phyloP scores from a whole-genome alignment of 192 early-diverging fungal genomes.

The Mortierella hygrophila region DNA sequence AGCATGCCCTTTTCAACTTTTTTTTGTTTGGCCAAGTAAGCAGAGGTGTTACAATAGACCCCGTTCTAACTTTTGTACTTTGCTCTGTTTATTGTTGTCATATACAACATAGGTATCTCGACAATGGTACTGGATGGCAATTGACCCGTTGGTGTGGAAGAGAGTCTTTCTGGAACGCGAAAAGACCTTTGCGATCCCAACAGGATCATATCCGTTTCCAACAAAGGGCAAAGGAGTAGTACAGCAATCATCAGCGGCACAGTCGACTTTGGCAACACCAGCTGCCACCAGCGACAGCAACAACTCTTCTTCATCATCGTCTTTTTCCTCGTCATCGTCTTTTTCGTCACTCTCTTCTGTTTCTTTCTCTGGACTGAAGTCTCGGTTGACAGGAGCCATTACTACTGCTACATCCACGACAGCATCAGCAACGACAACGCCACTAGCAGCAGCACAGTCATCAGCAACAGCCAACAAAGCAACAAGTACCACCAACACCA shows the following conservation, averaged over 20 bases:
- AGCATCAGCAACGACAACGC: neutral
- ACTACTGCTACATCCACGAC: neutral
- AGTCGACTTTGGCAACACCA: neutral
- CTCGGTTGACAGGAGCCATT: constrained; percentile 6
- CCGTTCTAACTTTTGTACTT: neutral
- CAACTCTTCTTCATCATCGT: neutral
- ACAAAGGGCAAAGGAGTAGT: neutral
- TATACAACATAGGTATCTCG: constrained; percentile 32
- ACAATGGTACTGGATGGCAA: constrained; percentile 51
- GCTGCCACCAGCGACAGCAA: neutral
- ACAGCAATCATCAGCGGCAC: neutral
- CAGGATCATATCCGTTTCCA: neutral
- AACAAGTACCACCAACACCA: neutral
- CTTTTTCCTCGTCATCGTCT: neutral
- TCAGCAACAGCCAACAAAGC: neutral
- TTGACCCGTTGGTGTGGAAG: constrained; percentile 43
- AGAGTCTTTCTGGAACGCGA: constrained; percentile 27
- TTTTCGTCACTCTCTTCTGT: neutral
- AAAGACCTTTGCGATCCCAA: constrained; percentile 26
- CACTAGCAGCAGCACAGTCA: neutral
- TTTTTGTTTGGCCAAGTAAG: neutral
- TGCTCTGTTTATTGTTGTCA: neutral
- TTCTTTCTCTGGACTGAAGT: neutral
- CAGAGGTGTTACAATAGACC: neutral
- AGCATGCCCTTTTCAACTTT: neutral